A percentile compares a stretch with the other conserved stretches of the same genome.
phyloP scores from a whole-genome alignment of 2,329 filamentous ascomycete species.

The Aspergillus sojae region DNA sequence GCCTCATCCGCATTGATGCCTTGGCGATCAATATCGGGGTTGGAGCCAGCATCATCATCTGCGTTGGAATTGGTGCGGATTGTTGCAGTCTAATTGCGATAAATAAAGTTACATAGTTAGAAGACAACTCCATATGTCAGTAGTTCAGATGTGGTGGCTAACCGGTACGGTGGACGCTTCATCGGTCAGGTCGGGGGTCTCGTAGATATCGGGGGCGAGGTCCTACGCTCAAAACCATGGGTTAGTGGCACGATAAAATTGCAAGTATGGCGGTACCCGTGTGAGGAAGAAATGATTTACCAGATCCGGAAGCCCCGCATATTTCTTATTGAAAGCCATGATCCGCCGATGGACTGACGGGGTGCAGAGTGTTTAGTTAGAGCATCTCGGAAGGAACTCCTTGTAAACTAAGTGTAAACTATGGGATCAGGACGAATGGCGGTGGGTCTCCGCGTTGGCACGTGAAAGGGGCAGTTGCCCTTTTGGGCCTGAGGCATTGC shows the following conservation, averaged over 20 bases:
- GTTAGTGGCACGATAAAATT: slow-evolving; percentile 9
- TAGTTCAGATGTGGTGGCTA: slow-evolving; percentile 32
- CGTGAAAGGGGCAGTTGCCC: slow-evolving; percentile 12
- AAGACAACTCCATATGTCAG: not conserved
- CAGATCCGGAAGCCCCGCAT: slow-evolving; percentile 77
- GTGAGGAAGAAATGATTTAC: slow-evolving; percentile 48
- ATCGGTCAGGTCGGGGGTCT: slow-evolving; percentile 90
- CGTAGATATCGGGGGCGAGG: slow-evolving; percentile 91
- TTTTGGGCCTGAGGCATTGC: slow-evolving; percentile 4
- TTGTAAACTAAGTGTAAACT: slow-evolving; percentile 11
- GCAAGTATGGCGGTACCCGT: not conserved
- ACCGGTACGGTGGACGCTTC: slow-evolving; percentile 85
- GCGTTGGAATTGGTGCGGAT: slow-evolving; percentile 59
- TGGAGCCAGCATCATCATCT: slow-evolving; percentile 58
- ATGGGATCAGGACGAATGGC: slow-evolving; percentile 1
- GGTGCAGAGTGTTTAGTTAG: not conserved
- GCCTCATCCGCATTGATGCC: slow-evolving; percentile 77
- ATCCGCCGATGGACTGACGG: not conserved
- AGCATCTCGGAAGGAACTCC: not conserved
- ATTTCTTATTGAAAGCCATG: slow-evolving; percentile 74
- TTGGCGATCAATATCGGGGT: slow-evolving; percentile 71
- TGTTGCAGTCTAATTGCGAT: slow-evolving; percentile 54
- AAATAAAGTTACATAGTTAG: slow-evolving; percentile 44
- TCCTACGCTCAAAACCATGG: slow-evolving; percentile 61
- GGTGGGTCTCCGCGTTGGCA: slow-evolving; percentile 7